Evolutionary conservation across 2,329 filamentous ascomycete species (phyloP).

Genomic region (Penicillium sp.): DNA sequence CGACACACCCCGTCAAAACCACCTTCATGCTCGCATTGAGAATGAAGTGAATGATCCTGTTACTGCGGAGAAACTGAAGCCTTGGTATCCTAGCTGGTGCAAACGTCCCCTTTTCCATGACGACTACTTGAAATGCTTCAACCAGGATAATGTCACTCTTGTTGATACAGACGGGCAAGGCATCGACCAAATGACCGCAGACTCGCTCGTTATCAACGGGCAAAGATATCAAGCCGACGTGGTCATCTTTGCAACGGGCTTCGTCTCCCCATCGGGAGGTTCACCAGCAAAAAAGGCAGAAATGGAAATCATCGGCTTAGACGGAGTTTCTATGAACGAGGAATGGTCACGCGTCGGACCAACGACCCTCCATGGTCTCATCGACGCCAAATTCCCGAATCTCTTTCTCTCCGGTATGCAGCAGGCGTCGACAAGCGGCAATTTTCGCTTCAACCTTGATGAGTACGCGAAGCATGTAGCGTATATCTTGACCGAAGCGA

Average conservation of each 20-base stretch:
- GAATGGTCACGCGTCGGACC: constrained; percentile 50
- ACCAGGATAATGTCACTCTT: constrained; percentile 36
- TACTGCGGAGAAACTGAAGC: constrained; percentile 57
- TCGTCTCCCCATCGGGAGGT: constrained; percentile 16
- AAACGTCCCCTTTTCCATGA: constrained; percentile 60
- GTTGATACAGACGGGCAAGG: constrained; percentile 28
- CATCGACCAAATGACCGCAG: constrained; percentile 9
- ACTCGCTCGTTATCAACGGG: background rate
- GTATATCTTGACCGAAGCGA: constrained; percentile 46
- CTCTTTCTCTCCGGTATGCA: constrained; percentile 51
- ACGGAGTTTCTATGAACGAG: constrained; percentile 49
- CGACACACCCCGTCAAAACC: constrained; percentile 49
- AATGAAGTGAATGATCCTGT: constrained; percentile 53
- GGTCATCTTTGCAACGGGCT: constrained; percentile 15
- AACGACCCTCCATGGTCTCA: constrained; percentile 56
- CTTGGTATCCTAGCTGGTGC: constrained; percentile 65
- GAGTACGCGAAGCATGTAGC: constrained; percentile 47
- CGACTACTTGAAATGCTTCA: constrained; percentile 38
- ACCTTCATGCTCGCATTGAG: constrained; percentile 50
- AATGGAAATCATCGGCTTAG: constrained; percentile 49
- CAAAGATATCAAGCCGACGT: constrained; percentile 10
- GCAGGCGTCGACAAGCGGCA: constrained; percentile 46
- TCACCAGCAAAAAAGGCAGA: constrained; percentile 38
- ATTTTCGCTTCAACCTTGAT: constrained; percentile 43
- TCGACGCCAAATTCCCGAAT: constrained; percentile 57